phyloP scores from a whole-genome alignment of 1,284 basidiomycete genomes.

The Sanghuangporus weigelae region DNA sequence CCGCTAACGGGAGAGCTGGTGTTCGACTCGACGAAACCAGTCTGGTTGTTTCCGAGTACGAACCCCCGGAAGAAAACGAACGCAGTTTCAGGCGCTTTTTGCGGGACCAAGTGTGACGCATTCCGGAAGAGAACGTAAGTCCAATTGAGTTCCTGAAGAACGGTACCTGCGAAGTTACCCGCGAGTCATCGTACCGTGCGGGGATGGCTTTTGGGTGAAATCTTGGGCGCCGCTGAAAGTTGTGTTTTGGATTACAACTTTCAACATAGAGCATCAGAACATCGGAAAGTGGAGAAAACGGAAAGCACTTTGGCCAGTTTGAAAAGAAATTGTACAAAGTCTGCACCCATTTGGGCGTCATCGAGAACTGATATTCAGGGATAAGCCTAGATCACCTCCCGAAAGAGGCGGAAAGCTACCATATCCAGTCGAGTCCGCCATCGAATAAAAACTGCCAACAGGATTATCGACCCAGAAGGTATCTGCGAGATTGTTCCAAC shows the following conservation, averaged over 20 bases:
- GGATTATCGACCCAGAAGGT: slow-evolving; percentile 72
- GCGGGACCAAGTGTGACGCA: slow-evolving; percentile 28
- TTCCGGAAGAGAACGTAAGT: slow-evolving; percentile 28
- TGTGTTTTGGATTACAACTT: slow-evolving; percentile 27
- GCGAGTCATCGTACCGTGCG: slow-evolving; percentile 26
- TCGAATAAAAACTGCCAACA: slow-evolving; percentile 61
- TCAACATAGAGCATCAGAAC: background rate
- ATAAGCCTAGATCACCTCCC: background rate
- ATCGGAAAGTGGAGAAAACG: too few species aligned
- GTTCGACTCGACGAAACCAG: slow-evolving; percentile 22
- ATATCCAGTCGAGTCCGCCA: slow-evolving; percentile 54
- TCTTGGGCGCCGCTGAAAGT: slow-evolving; percentile 23
- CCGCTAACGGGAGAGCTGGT: slow-evolving; percentile 7
- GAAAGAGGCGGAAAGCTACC: slow-evolving; percentile 30
- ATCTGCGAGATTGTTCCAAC: slow-evolving; percentile 58
- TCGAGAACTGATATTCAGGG: slow-evolving; percentile 17
- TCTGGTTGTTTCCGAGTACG: slow-evolving; percentile 26
- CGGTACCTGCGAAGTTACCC: slow-evolving; percentile 26
- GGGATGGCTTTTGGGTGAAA: slow-evolving; percentile 18
- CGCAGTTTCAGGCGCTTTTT: slow-evolving; percentile 24
- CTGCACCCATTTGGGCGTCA: slow-evolving; percentile 24
- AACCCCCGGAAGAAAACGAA: slow-evolving; percentile 28
- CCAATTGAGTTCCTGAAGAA: slow-evolving; percentile 29
- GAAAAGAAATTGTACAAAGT: slow-evolving; percentile 24
- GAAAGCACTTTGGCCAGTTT: slow-evolving; percentile 16